Conservation (phyloP, 768 basidiomycete genomes). For the Tulasnella sp. region DNA sequence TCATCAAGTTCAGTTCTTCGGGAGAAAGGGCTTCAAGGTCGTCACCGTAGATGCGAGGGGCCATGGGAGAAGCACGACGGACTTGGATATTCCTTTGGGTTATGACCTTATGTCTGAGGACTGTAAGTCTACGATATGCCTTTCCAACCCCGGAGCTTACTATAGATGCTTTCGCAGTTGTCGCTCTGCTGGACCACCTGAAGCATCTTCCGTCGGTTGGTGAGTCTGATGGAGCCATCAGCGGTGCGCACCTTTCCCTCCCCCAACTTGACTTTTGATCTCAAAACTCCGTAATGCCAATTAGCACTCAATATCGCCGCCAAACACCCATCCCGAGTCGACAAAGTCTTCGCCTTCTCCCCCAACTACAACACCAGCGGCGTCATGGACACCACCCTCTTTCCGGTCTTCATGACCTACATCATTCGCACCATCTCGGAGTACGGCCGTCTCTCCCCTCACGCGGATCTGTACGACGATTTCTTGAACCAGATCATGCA, state of each 20-base stretch:
- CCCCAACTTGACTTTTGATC: background rate
- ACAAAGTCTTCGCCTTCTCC: constrained; percentile 9
- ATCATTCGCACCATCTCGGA: constrained; percentile 4
- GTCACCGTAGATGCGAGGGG: background rate
- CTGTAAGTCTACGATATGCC: background rate
- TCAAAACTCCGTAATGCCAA: background rate
- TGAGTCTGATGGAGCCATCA: constrained; percentile 9
- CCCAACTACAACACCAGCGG: constrained; percentile 13
- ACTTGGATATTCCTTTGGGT: background rate
- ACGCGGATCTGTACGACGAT: background rate
- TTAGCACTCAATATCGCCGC: background rate
- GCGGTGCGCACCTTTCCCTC: background rate
- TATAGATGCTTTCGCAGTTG: background rate
- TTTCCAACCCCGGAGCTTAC: background rate
- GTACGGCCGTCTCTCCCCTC: background rate
- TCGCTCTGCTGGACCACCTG: constrained; percentile 1
- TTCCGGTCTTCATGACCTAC: constrained; percentile 5
- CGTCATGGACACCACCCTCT: background rate
- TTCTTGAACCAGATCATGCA: background rate
- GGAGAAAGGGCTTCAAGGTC: background rate
- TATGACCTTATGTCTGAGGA: constrained; percentile 12
- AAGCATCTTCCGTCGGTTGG: constrained; percentile 10
- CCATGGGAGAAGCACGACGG: constrained; percentile 7
- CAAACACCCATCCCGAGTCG: background rate
- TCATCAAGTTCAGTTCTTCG: background rate